Conservation (phyloP, 2,329 filamentous ascomycete species). For the Furcasterigmium furcatum region DNA sequence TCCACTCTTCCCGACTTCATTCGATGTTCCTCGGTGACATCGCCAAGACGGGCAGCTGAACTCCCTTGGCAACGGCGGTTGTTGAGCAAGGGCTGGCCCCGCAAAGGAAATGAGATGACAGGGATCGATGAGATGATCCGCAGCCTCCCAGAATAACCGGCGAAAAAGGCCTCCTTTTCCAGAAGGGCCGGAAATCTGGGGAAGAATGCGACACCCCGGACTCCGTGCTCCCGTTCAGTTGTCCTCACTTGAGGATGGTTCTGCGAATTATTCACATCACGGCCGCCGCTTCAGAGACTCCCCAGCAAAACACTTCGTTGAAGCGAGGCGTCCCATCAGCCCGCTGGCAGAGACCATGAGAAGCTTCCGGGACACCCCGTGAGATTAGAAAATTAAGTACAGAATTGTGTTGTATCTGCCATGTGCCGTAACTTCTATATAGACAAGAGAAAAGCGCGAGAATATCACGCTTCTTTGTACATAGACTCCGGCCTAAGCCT, state of each 20-base stretch:
- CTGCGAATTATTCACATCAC: too few species aligned
- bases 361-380: background rate
- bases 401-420: constrained; percentile 20
- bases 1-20: background rate
- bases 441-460: constrained; percentile 12
- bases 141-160: background rate
- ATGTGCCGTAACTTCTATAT: constrained; percentile 17
- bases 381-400: constrained; percentile 48
- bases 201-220: background rate
- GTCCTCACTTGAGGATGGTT: too few species aligned
- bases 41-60: background rate
- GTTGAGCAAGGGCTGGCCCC: background rate
- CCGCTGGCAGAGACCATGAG: background rate
- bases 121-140: background rate
- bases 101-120: background rate
- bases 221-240: too few species aligned
- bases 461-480: constrained; percentile 26
- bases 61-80: background rate
- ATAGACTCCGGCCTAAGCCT: constrained; percentile 13
- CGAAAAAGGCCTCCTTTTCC: background rate
- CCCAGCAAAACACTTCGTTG: constrained; percentile 2
- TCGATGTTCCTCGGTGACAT: background rate
- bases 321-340: constrained; percentile 1
- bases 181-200: background rate
- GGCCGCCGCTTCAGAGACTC: too few species aligned